Evolutionary conservation across 2,329 filamentous ascomycete species (phyloP).

Genomic region (Meredithiella fracta): DNA sequence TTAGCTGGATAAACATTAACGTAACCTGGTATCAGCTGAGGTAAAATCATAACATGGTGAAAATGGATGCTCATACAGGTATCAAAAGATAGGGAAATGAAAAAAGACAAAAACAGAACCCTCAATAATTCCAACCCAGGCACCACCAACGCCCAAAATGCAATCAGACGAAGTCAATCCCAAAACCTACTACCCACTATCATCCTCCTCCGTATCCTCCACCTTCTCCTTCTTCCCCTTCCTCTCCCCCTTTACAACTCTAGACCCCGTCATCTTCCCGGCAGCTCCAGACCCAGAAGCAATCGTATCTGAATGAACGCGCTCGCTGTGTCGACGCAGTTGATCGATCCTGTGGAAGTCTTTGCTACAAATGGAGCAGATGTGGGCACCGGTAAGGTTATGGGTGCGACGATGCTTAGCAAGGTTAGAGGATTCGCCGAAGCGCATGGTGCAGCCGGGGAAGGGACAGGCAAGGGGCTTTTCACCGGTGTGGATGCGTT

Average conservation of each 20-base stretch:
- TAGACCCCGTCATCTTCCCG: constrained; percentile 1
- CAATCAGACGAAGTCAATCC: not conserved
- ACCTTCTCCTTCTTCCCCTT: not conserved
- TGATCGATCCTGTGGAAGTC: constrained; percentile 45
- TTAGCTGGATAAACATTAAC: not conserved
- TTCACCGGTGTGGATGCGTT: constrained; percentile 46
- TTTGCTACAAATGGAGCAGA: constrained; percentile 37
- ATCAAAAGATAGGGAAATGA: not conserved
- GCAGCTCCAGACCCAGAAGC: not conserved
- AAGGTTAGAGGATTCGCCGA: constrained; percentile 49
- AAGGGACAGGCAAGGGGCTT: constrained; percentile 44
- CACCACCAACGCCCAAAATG: not conserved
- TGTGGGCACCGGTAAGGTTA: constrained; percentile 33
- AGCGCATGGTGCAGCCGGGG: constrained; percentile 34
- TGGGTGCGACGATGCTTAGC: constrained; percentile 50
- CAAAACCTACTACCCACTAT: not conserved
- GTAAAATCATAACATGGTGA: not conserved
- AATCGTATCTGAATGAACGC: constrained; percentile 16
- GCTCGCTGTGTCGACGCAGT: constrained; percentile 33
- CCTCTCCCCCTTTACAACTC: not conserved
- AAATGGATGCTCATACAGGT: not conserved
- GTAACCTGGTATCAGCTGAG: not conserved
- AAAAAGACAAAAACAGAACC: not conserved
- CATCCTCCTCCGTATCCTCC: not conserved
- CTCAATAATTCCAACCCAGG: not conserved